Conservation (phyloP, 176 grass and related monocot genomes). For the Triticum monococcum region DNA sequence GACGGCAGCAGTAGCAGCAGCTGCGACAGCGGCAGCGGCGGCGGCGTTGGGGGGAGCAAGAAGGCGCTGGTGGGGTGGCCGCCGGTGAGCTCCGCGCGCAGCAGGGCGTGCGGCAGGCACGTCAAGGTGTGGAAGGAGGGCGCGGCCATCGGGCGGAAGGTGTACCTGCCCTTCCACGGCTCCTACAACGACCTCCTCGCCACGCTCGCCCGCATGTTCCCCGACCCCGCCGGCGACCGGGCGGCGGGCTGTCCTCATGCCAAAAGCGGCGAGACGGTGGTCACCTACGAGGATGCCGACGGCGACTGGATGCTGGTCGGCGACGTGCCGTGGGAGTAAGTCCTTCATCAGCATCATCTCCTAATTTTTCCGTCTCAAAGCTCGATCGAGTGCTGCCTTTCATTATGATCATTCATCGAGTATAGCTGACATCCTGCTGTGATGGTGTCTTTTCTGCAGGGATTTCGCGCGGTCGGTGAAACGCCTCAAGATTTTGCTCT, state of each 20-base stretch:
- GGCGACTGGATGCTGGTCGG: constrained; percentile 98
- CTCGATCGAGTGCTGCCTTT: no score
- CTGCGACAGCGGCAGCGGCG: not conserved
- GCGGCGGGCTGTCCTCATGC: not conserved
- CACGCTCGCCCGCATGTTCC: constrained; percentile 77
- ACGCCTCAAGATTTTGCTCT: constrained; percentile 71
- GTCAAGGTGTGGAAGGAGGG: constrained; percentile 96
- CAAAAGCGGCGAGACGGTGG: not conserved
- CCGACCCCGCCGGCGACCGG: not conserved
- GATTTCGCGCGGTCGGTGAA: constrained; percentile 70
- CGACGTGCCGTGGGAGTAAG: constrained; percentile 97
- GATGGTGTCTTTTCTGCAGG: constrained; percentile 1
- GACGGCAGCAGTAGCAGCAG: constrained; percentile 31
- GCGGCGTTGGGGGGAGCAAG: not conserved
- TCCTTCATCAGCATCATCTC: not conserved
- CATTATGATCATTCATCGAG: no score
- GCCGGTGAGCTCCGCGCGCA: constrained; percentile 60
- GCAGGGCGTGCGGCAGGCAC: constrained; percentile 38
- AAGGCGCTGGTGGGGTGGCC: constrained; percentile 78
- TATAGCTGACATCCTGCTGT: not conserved
- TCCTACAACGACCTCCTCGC: constrained; percentile 69
- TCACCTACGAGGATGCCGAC: constrained; percentile 81
- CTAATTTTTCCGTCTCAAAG: no score
- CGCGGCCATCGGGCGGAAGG: constrained; percentile 82
- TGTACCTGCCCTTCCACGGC: constrained; percentile 59